Conservation (phyloP, 257 asterid species). For the Primulina huaijiensis region DNA sequence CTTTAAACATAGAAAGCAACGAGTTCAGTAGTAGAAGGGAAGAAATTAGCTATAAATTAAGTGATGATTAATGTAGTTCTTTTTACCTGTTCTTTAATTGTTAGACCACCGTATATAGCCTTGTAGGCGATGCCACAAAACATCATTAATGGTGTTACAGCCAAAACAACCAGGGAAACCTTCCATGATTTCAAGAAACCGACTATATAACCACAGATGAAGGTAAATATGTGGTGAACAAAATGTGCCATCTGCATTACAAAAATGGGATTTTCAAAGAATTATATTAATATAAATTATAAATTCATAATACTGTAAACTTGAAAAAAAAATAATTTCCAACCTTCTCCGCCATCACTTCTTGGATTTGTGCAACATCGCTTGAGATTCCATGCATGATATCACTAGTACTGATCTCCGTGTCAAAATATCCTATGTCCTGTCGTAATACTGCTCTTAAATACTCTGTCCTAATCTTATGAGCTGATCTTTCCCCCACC, state of each 20-base stretch:
- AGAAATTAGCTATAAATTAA: not conserved
- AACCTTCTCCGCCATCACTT: conserved; percentile 92
- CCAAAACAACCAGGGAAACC: conserved; percentile 72
- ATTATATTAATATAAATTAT: not conserved
- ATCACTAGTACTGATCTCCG: conserved; percentile 62
- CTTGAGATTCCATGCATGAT: conserved; percentile 91
- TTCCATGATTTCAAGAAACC: conserved; percentile 66
- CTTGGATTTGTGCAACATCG: conserved; percentile 89
- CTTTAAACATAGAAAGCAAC: conserved; percentile 30
- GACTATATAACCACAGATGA: conserved; percentile 66
- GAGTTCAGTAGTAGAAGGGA: conserved; percentile 9
- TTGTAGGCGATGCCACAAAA: conserved; percentile 79
- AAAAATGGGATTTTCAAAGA: conserved; percentile 4
- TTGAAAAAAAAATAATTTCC: not conserved
- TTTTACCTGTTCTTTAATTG: conserved; percentile 60
- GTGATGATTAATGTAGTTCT: not conserved
- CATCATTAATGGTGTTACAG: conserved; percentile 84
- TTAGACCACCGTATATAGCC: conserved; percentile 73
- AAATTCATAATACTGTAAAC: not conserved
- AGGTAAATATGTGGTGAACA: conserved; percentile 75
- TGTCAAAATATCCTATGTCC: conserved; percentile 75
- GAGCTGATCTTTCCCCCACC: conserved; percentile 81
- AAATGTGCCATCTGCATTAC: conserved; percentile 76
- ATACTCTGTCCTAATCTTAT: conserved; percentile 69
- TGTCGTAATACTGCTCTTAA: conserved; percentile 73